Conservation (phyloP, 176 grass and related monocot species). For the Zoysia pacifica region DNA sequence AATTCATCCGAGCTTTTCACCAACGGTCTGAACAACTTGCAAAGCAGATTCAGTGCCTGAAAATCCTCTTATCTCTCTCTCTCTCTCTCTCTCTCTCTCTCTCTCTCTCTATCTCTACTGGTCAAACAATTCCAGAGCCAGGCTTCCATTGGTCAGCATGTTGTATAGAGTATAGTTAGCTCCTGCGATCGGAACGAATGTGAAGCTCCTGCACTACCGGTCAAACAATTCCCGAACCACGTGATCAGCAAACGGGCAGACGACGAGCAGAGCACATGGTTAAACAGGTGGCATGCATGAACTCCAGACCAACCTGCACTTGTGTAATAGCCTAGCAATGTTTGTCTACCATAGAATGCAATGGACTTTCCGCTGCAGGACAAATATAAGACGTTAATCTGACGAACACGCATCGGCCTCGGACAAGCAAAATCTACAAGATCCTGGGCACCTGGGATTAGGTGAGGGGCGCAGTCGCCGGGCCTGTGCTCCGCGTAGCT, state of each 20-base stretch:
- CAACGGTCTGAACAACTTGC: not conserved
- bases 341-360: not conserved
- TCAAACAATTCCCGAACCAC: not conserved
- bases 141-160: not conserved
- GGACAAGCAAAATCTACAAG: not conserved
- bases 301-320: not conserved
- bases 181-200: not conserved
- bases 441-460: not conserved
- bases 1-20: too few relatives aligned
- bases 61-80: not conserved
- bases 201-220: too few relatives aligned
- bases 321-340: not conserved
- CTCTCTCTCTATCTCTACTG: not conserved
- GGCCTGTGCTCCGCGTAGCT: not conserved
- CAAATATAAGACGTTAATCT: not conserved
- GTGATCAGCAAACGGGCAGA: slow-evolving; percentile 1
- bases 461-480: slow-evolving; percentile 27
- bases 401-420: not conserved
- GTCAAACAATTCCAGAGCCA: not conserved
- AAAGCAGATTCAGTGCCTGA: not conserved
- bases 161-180: too few relatives aligned
- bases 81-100: not conserved
- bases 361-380: too few relatives aligned
- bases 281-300: not conserved
- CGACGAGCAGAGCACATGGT: slow-evolving; percentile 5